Evolutionary conservation across 495 filamentous ascomycete genomes (phyloP).

Genomic region (Terfezia claveryi): DNA sequence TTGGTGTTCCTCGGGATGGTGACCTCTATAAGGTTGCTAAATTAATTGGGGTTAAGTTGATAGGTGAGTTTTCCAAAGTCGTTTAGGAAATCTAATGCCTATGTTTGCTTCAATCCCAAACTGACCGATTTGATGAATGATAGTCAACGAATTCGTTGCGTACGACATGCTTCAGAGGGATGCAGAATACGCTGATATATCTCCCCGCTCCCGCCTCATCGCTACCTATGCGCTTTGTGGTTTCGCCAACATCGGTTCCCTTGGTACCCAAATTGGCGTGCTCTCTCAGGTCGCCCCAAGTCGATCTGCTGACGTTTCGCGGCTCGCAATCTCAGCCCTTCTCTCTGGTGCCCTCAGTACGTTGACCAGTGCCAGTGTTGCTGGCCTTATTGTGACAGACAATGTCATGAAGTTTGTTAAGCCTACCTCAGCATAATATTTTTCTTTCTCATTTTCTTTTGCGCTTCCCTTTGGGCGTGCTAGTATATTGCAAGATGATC

Average conservation of each 20-base stretch:
- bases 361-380: constrained; percentile 59
- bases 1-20: constrained; percentile 52
- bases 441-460: too few relatives aligned
- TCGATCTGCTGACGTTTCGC: constrained; percentile 46
- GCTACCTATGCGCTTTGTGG: constrained; percentile 47
- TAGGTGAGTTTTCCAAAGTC: constrained; percentile 24
- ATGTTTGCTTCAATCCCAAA: too few relatives aligned
- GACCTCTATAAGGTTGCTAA: constrained; percentile 54
- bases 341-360: constrained; percentile 59
- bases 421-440: neutral
- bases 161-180: constrained; percentile 11
- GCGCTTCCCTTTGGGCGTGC: too few relatives aligned
- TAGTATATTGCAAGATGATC: too few relatives aligned
- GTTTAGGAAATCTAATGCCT: constrained; percentile 1
- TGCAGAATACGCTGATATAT: constrained; percentile 24
- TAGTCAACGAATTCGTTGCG: constrained; percentile 29
- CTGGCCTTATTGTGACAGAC: constrained; percentile 48
- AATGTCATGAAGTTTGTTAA: neutral
- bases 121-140: too few relatives aligned
- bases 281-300: constrained; percentile 56
- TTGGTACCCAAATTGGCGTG: constrained; percentile 30
- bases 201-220: constrained; percentile 46
- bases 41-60: constrained; percentile 64
- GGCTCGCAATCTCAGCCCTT: constrained; percentile 54
- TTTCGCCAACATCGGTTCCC: constrained; percentile 15